These are phyloP conservation scores for Ophiostoma novo-ulmi DNA, from an alignment of 2,329 filamentous ascomycete genomes.

Conservation along the genomic window DNA sequence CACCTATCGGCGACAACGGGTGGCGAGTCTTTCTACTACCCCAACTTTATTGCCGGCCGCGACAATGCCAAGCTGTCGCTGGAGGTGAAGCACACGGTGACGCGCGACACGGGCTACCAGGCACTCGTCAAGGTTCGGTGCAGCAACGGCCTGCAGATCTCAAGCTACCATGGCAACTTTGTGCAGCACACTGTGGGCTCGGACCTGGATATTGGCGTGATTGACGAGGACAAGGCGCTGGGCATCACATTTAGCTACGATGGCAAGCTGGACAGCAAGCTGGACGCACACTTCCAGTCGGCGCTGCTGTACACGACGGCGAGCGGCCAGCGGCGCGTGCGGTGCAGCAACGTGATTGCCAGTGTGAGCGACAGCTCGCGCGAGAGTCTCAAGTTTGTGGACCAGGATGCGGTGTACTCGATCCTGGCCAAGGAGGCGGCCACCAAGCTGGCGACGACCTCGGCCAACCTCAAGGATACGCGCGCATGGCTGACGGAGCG, in stretches of 20 bases:
- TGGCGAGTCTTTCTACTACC: constrained; percentile 93
- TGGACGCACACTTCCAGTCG: constrained; percentile 96
- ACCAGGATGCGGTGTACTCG: constrained; percentile 86
- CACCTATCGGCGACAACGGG: constrained; percentile 85
- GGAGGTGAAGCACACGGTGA: constrained; percentile 81
- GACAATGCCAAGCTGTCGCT: constrained; percentile 78
- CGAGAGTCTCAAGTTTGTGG: constrained; percentile 85
- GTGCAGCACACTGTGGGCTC: constrained; percentile 92
- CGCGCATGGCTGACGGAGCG: constrained; percentile 79
- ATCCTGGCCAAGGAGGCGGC: constrained; percentile 92
- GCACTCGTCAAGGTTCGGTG: constrained; percentile 97
- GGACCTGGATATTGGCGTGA: constrained; percentile 85
- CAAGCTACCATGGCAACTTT: constrained; percentile 94
- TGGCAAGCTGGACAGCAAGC: constrained; percentile 91
- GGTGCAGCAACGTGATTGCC: constrained; percentile 90
- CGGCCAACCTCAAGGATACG: constrained; percentile 74
- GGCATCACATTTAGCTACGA: constrained; percentile 91
- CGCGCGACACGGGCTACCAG: constrained; percentile 88
- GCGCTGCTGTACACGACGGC: constrained; percentile 92
- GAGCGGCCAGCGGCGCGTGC: constrained; percentile 78
- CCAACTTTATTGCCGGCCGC: constrained; percentile 85
- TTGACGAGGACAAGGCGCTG: constrained; percentile 91
- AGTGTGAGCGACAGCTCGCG: constrained; percentile 81
- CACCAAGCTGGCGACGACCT: constrained; percentile 69
- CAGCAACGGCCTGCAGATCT: constrained; percentile 90